Base-by-base conservation (phyloP, 164 flowering plant genomes). In the Magnolia changhungtana region DNA sequence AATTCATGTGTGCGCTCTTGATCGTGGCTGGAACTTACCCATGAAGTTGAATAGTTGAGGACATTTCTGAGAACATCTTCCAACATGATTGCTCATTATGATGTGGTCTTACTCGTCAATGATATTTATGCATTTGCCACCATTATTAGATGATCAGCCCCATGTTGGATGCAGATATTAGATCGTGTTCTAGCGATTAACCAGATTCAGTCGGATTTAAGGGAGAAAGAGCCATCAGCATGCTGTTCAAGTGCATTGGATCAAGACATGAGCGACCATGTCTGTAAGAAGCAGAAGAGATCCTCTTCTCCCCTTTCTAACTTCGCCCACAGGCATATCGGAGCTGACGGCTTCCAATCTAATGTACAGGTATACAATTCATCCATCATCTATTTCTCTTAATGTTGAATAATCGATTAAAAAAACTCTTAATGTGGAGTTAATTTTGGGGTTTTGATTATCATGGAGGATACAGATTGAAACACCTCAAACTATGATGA, bases 151-250 rank as follows among this genome's bases (percentile, higher is more conserved):
- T 76, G 18, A 64, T 52, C 49, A 63, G 20, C 74, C 29, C 4
- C 50, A 51, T 52, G 59, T 65, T 78, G 72, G 71, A 45, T 79
- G 85, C 87, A 91, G 96, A 83, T 89, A 84, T 18, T 85, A 11
- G 86, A 84, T 63, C 88, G 89, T 71, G 87, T 88, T 65, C 8
- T 83, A 23, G 72, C 77, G 50, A 81, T 86, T 61, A 67, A 72
- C 72, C 79, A 68, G 74, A 70, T 91, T 64, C 79, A 61, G 24
- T 51, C 79, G 66, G 74, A 70, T 23, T 52, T 87, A 67, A 80
- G 74, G 72, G 63, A 68, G 75, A 88, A 77, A 80, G 80, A 64
- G 50, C 19, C 49, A 61, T 64, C 80, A 55, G 64, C 79, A 21
- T 76, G 50, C 29, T 1, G 49, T 74, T 68, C 79, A 50, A 75